Evolutionary conservation across 2,329 filamentous ascomycete species (phyloP).

Genomic region (Exophiala sp.): DNA sequence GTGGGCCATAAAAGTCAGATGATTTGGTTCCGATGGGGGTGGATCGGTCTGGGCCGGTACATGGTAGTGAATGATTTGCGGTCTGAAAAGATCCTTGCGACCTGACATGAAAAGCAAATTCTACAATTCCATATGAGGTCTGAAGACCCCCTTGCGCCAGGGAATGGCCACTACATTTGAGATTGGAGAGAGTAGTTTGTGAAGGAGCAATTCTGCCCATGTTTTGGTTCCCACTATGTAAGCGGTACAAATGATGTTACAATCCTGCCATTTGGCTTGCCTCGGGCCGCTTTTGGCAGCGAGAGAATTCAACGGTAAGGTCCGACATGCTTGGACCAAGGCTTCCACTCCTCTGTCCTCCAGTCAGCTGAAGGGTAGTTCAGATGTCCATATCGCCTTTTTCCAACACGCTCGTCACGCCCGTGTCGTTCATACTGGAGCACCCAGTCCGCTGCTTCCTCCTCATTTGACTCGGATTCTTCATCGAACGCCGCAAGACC

Average conservation of each 20-base stretch:
- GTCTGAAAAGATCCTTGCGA: conserved; percentile 45
- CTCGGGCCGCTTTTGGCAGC: background rate
- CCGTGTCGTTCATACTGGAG: conserved; percentile 4
- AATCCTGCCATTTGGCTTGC: background rate
- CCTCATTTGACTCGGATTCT: conserved; percentile 7
- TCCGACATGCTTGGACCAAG: conserved; percentile 4
- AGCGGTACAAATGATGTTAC: conserved; percentile 4
- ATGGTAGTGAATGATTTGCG: conserved; percentile 91
- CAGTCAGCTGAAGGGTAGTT: conserved; percentile 1
- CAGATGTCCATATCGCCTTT: background rate
- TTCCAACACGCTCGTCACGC: conserved; percentile 3
- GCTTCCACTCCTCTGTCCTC: conserved; percentile 8
- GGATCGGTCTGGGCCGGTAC: conserved; percentile 85
- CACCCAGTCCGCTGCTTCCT: conserved; percentile 9
- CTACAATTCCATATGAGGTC: no score
- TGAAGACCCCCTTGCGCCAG: no score
- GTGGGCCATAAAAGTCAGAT: conserved; percentile 90
- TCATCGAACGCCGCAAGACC: conserved; percentile 5
- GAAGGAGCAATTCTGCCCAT: background rate
- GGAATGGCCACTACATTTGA: background rate
- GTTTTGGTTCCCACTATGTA: background rate
- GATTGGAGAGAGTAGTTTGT: background rate
- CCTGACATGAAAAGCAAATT: background rate
- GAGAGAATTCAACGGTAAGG: background rate
- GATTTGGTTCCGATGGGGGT: conserved; percentile 96